Percentiles rank a stretch among this genome's conserved stretches.
These are phyloP conservation scores for Mycena citricolor DNA, from an alignment of 1,284 basidiomycete genomes.

Conservation along the genomic window DNA sequence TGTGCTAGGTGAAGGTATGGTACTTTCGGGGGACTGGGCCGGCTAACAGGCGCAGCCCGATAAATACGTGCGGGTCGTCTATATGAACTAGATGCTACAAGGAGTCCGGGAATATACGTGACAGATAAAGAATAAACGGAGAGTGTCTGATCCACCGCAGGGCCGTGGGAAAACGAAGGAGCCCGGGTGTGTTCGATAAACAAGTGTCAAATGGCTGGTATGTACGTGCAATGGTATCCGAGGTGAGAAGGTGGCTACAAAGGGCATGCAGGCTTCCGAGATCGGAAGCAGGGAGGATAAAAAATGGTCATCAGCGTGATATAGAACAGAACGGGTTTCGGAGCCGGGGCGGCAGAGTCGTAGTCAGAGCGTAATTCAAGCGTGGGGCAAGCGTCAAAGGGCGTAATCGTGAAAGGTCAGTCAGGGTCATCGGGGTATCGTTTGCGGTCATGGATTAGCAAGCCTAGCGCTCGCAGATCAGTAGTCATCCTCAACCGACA, in stretches of 20 bases:
- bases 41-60: background rate
- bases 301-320: conserved; percentile 1
- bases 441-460: background rate
- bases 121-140: conserved; percentile 2
- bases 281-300: conserved; percentile 5
- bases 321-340: conserved; percentile 1
- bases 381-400: background rate
- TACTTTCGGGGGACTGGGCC: background rate
- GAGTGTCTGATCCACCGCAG: background rate
- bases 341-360: background rate
- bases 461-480: background rate
- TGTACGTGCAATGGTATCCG: conserved; percentile 23
- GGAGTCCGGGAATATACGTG: conserved; percentile 15
- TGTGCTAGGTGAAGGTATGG: conserved; percentile 5
- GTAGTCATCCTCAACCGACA: conserved; percentile 12
- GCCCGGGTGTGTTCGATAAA: conserved; percentile 21
- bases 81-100: conserved; percentile 22
- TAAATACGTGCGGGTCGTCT: conserved; percentile 13
- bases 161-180: conserved; percentile 11
- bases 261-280: conserved; percentile 13
- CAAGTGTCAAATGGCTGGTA: conserved; percentile 23
- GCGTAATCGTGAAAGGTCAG: background rate
- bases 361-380: conserved; percentile 1
- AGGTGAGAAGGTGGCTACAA: conserved; percentile 17
- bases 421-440: conserved; percentile 4